Percentiles rank a stretch among this genome's conserved stretches.
phyloP scores from a whole-genome alignment of 306 rosid species.

The Geum urbanum region DNA sequence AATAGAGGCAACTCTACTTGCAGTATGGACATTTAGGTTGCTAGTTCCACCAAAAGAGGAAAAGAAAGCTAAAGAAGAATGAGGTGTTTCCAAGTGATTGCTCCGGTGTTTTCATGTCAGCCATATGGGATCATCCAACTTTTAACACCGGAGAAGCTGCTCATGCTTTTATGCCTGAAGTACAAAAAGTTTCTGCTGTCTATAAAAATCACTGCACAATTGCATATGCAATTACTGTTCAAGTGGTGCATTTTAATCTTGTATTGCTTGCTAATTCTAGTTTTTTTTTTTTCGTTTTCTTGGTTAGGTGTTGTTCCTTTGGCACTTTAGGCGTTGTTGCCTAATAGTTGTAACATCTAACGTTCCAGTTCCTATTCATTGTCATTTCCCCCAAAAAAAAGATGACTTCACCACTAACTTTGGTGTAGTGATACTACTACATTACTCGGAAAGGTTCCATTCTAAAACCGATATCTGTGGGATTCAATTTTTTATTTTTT shows the following conservation, averaged over 20 bases:
- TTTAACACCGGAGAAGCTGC: background rate
- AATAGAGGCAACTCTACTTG: constrained; percentile 70
- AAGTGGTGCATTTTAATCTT: background rate
- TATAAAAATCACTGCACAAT: background rate
- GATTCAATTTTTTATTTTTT: no score
- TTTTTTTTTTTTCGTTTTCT: no score
- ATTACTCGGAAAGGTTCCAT: no score
- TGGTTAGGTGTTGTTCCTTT: no score
- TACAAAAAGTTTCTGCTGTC: background rate
- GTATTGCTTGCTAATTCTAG: background rate
- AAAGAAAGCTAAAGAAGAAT: constrained; percentile 65
- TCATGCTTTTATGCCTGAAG: background rate
- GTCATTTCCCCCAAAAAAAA: no score
- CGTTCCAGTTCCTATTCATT: no score
- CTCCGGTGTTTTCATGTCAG: background rate
- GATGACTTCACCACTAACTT: no score
- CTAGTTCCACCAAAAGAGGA: constrained; percentile 44
- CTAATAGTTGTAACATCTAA: no score
- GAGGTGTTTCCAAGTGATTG: constrained; percentile 21
- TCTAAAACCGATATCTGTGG: no score
- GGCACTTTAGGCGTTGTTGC: no score
- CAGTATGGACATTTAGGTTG: constrained; percentile 66
- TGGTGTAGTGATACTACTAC: no score
- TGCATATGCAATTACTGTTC: background rate
- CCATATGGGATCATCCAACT: constrained; percentile 2